These are phyloP conservation scores for Aeschynomene evenia DNA, from an alignment of 306 rosid species.

Conservation along the genomic window DNA sequence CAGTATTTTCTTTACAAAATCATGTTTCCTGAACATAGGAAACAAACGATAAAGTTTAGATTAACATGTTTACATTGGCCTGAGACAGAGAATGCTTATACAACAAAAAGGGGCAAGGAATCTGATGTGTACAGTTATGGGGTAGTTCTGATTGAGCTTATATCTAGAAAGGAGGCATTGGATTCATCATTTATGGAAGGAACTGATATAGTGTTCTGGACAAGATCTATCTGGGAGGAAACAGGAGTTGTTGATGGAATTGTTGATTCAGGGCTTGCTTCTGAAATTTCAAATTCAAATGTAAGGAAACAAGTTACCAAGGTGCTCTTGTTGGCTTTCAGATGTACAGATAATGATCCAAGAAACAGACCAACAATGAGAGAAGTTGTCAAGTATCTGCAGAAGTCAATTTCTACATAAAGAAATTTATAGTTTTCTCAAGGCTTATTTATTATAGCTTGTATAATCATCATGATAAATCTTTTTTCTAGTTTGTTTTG, in stretches of 20 bases:
- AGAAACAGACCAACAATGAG: constrained; percentile 59
- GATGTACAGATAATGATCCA: constrained; percentile 58
- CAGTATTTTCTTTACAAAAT: not conserved
- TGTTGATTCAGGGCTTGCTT: constrained; percentile 49
- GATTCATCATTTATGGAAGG: constrained; percentile 55
- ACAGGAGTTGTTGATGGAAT: constrained; percentile 41
- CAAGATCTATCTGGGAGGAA: constrained; percentile 44
- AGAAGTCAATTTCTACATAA: constrained; percentile 12
- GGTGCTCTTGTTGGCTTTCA: constrained; percentile 53
- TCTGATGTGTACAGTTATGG: constrained; percentile 77
- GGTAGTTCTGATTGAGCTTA: constrained; percentile 71
- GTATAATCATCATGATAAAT: not conserved
- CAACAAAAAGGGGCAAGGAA: constrained; percentile 43
- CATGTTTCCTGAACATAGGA: not conserved
- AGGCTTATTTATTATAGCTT: not conserved
- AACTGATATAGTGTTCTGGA: constrained; percentile 51
- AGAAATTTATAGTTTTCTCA: not conserved
- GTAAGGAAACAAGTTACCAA: constrained; percentile 41
- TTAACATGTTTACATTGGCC: constrained; percentile 1
- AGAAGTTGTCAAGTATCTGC: constrained; percentile 47
- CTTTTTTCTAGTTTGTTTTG: not conserved
- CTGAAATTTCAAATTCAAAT: constrained; percentile 41
- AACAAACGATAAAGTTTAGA: not conserved
- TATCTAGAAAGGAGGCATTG: constrained; percentile 67
- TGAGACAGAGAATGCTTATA: constrained; percentile 63